Percentiles rank a stretch among this genome's conserved stretches.
These are phyloP conservation scores for Flueggea neowawraea DNA, from an alignment of 441 rosid species.

Conservation along the genomic window DNA sequence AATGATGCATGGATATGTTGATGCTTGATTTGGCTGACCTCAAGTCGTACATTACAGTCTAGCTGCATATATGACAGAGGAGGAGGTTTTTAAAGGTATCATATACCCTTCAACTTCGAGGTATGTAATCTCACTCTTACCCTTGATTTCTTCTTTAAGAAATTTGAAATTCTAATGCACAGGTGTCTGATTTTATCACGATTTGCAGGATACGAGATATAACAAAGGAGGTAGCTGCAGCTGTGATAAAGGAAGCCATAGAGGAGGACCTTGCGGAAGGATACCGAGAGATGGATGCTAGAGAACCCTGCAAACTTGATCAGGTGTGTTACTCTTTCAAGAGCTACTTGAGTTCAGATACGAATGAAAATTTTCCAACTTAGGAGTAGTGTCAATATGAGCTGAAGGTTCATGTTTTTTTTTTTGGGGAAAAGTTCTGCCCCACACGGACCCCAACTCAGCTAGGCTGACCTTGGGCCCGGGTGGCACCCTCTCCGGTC, in stretches of 20 bases:
- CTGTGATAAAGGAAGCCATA: conserved; percentile 90
- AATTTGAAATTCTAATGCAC: conserved; percentile 3
- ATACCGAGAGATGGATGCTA: conserved; percentile 78
- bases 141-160: neutral
- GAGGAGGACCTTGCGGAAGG: conserved; percentile 85
- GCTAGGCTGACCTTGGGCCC: no score
- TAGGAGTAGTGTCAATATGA: neutral
- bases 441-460: no score
- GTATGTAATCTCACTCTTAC: conserved; percentile 26
- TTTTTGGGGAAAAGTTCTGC: no score
- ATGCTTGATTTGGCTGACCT: conserved; percentile 13
- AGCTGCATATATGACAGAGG: conserved; percentile 94
- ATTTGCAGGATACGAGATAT: conserved; percentile 85
- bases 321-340: conserved; percentile 40
- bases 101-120: conserved; percentile 90
- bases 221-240: conserved; percentile 88
- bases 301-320: conserved; percentile 60
- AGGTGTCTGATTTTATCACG: conserved; percentile 1
- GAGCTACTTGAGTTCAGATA: conserved; percentile 6
- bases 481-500: no score
- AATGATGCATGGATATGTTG: conserved; percentile 7
- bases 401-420: neutral
- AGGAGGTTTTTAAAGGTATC: conserved; percentile 78
- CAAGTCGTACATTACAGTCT: conserved; percentile 50
- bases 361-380: no score